Conservation (phyloP, 2,329 filamentous ascomycete genomes). For the Aureobasidium subglaciale region DNA sequence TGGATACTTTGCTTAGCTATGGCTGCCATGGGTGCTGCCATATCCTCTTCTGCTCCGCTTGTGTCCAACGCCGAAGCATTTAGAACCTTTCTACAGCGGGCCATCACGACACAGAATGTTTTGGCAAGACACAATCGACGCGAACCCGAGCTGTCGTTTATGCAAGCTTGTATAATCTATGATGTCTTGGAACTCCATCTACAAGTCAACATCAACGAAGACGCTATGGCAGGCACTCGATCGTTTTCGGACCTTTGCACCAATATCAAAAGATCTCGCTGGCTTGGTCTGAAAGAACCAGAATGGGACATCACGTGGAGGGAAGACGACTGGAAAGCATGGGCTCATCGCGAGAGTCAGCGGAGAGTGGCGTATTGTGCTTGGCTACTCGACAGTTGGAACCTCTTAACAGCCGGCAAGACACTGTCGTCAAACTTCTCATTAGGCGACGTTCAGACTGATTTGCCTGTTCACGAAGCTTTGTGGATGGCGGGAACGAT, state of each 20-base stretch:
- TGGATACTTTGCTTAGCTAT: conserved; percentile 8
- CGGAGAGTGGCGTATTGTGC: conserved; percentile 10
- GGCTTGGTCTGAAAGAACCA: neutral
- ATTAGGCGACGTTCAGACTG: neutral
- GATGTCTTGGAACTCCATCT: conserved; percentile 5
- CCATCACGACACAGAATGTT: neutral
- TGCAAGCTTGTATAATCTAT: conserved; percentile 1
- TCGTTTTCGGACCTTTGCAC: neutral
- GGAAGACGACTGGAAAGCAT: conserved; percentile 1
- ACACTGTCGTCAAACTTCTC: conserved; percentile 2
- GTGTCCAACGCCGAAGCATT: neutral
- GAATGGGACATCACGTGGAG: neutral
- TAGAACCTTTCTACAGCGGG: neutral
- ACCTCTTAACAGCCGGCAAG: neutral
- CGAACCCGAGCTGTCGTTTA: neutral
- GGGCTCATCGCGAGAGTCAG: conserved; percentile 2
- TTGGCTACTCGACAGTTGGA: conserved; percentile 6
- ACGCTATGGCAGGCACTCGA: neutral
- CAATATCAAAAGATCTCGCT: conserved; percentile 1
- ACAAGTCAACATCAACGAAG: neutral
- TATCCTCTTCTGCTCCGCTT: neutral
- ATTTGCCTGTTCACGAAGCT: conserved; percentile 8
- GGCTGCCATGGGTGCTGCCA: neutral
- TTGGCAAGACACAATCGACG: neutral
- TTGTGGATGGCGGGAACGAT: neutral